A percentile compares a stretch with the other conserved stretches of the same genome.
These are phyloP conservation scores for Erigeron canadensis DNA, from an alignment of 129 eudicot genomes.

Conservation along the genomic window DNA sequence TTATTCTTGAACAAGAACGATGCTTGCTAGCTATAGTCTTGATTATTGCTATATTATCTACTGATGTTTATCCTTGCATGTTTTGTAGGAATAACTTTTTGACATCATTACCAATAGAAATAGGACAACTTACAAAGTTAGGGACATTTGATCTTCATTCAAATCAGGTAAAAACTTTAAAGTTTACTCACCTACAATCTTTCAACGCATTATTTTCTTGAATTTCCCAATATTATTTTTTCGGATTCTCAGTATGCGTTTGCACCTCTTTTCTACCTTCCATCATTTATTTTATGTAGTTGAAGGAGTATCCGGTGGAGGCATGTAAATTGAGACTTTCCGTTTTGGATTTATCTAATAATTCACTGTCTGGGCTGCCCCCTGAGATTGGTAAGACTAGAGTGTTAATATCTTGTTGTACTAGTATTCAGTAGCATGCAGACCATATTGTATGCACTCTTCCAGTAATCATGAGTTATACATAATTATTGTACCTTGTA, in stretches of 20 bases:
- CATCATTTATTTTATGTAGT: slow-evolving; percentile 38
- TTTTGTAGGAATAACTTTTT: slow-evolving; percentile 65
- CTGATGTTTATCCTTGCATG: slow-evolving; percentile 10
- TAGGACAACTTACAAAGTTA: slow-evolving; percentile 68
- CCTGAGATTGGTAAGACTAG: slow-evolving; percentile 85
- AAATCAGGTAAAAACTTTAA: slow-evolving; percentile 60
- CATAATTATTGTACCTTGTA: not conserved
- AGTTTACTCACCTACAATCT: not conserved
- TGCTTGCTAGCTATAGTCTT: slow-evolving; percentile 5
- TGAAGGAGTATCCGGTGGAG: slow-evolving; percentile 87
- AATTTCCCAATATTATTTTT: not conserved
- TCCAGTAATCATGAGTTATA: slow-evolving; percentile 11
- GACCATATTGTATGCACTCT: slow-evolving; percentile 7
- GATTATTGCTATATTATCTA: not conserved
- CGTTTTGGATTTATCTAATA: slow-evolving; percentile 85
- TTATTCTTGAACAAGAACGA: slow-evolving; percentile 4
- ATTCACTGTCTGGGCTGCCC: slow-evolving; percentile 90
- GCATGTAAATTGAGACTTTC: slow-evolving; percentile 86
- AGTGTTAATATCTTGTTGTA: slow-evolving; percentile 15
- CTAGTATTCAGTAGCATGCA: not conserved
- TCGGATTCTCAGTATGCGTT: slow-evolving; percentile 9
- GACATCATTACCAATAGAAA: slow-evolving; percentile 68
- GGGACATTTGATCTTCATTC: slow-evolving; percentile 95
- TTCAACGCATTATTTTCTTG: slow-evolving; percentile 8
- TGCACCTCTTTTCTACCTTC: not conserved